Conservation (phyloP, 345 rosid species). For the Sisymbrium irio region DNA sequence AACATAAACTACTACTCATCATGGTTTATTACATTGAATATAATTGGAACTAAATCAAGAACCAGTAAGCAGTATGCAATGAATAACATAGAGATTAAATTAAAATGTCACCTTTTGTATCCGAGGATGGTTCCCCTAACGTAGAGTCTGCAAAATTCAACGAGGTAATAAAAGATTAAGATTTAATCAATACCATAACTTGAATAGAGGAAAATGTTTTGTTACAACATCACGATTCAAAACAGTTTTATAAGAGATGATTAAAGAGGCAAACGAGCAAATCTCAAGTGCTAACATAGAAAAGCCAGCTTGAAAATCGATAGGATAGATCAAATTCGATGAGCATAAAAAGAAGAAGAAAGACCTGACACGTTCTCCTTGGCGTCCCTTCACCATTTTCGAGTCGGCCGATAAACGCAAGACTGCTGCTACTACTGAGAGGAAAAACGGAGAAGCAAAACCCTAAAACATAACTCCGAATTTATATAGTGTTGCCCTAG, state of each 20-base stretch:
- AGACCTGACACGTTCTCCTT: conserved; percentile 71
- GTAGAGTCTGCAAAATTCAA: conserved; percentile 36
- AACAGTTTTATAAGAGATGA: not conserved
- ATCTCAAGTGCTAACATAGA: not conserved
- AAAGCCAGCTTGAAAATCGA: not conserved
- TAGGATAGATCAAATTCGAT: not conserved
- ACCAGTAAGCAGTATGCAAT: not conserved
- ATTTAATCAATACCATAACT: not conserved
- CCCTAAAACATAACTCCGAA: not conserved
- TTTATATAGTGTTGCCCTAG: conserved; percentile 17
- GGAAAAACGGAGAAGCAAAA: conserved; percentile 5
- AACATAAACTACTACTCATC: not conserved
- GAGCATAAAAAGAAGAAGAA: not conserved
- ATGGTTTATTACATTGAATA: not conserved
- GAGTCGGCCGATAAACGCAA: not conserved
- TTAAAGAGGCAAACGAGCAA: conserved; percentile 17
- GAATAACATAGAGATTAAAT: not conserved
- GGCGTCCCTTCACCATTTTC: conserved; percentile 75
- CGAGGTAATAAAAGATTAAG: not conserved
- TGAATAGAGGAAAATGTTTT: not conserved
- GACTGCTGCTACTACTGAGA: conserved; percentile 11
- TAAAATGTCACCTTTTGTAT: conserved; percentile 35
- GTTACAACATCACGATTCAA: not conserved
- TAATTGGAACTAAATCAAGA: not conserved
- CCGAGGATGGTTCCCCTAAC: conserved; percentile 42